Base-by-base conservation (phyloP, 306 rosid species). In the Cucurbita maxima region DNA sequence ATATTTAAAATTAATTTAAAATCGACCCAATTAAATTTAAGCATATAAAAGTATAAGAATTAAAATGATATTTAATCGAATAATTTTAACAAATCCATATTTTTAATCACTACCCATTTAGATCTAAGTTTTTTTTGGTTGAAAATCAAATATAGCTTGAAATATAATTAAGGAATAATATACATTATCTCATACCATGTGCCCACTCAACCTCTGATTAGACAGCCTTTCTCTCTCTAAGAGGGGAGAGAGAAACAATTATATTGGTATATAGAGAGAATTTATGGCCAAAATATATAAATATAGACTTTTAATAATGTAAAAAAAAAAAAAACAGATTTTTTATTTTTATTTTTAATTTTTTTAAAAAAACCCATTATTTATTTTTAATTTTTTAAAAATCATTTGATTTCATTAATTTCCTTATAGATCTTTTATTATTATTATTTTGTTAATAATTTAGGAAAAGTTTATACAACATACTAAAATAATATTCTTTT, bases 101-200 rank as follows among this genome's bases (percentile, higher is more conserved):
- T 7, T 52, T n/a, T 16, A 16, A 16, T 22, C 18, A 51, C 6
- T 7, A 53, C 22, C 22, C 10, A 51, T 14, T 51, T 51, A 14
- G 10, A 30, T 30, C 34, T 53, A 2, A 52, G 22, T 6, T 52
- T 47, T 15, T 58, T 6, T 22, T 7, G 25, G 25, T 22, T 58
- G 64, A 25, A 58, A 58, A 58, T 11, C 67, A 30, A 4, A 60
- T 12, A 60, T 60, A 60, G 20, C 69, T 61, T 61, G 16, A 11
- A 58, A 58, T 58, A 61, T 61, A 61, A 61, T 61, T 61, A 61
- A 38, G 48, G 64, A 61, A 61, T 61, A 61, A 61, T 40, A 44
- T 61, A 61, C 16, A 61, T 61, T 61, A 61, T 61, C 69, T 61
- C 47, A 38, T n/a, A 38, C 67, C 69, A 61, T 38, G 50, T 61